Evolutionary conservation across 2,329 filamentous ascomycete species (phyloP).

Genomic region (Metarhizium album): DNA sequence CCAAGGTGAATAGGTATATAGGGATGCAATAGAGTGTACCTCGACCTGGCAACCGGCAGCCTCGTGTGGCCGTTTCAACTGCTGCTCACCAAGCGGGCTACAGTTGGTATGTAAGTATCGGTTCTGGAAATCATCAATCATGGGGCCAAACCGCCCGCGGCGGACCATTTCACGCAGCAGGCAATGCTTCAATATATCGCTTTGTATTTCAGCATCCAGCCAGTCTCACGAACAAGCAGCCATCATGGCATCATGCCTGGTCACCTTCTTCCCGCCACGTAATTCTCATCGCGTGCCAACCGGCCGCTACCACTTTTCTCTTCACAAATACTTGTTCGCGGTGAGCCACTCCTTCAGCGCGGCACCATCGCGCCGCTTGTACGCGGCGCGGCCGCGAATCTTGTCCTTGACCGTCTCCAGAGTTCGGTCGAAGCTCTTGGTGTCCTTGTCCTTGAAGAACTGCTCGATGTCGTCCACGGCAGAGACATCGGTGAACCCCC

Average conservation of each 20-base stretch:
- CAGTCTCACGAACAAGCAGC: background rate
- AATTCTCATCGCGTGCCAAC: background rate
- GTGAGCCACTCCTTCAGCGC: slow-evolving; percentile 69
- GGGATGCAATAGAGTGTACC: no score
- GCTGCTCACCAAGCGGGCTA: no score
- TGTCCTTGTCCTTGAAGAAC: slow-evolving; percentile 85
- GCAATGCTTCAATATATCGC: no score
- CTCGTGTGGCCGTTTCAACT: no score
- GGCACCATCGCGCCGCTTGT: slow-evolving; percentile 65
- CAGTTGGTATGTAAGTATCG: no score
- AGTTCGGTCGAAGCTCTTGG: slow-evolving; percentile 74
- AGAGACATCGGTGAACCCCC: slow-evolving; percentile 63
- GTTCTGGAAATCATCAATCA: no score
- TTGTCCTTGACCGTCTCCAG: slow-evolving; percentile 78
- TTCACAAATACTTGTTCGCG: slow-evolving; percentile 34
- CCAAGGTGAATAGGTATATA: no score
- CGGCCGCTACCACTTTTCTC: background rate
- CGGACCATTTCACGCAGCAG: no score
- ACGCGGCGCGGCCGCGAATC: slow-evolving; percentile 72
- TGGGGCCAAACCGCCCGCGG: no score
- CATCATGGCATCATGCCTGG: background rate
- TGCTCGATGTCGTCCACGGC: slow-evolving; percentile 63
- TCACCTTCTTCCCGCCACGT: background rate
- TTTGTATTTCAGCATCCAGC: no score
- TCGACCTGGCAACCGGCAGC: no score